Base-by-base conservation (phyloP, 129 eudicot genomes). In the Centaurea solstitialis region DNA sequence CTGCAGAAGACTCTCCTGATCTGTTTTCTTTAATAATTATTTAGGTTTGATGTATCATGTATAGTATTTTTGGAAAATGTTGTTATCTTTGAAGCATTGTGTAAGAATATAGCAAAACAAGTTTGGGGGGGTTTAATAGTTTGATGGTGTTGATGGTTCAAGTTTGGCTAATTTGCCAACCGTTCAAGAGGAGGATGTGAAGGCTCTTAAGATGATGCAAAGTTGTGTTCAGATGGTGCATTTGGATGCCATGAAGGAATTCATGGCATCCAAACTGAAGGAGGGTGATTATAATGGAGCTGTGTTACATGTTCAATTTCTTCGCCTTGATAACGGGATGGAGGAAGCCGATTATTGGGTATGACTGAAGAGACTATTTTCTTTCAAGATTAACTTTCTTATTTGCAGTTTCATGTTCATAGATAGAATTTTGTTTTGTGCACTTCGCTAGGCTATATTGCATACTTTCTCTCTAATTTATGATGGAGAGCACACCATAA, bases 291-390 rank as follows among this genome's bases (percentile, higher is more conserved):
- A 77, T 66, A 87, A 88, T 81, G 92, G 89, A 79, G 91, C 87
- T n/a, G n/a, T 88, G 80, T 87, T 88, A 4, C 97, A 85, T 87
- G 68, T 92, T 64, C 90, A 90, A 9, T 95, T 86, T 92, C 97
- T 95, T 85, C 93, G 78, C 72, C 79, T 92, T 77, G 87, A 84
- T 80, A 80, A 83, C 80, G 97, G 94, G 53, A 83, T 95, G 20
- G 90, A 93, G 81, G 97, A 95, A 82, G 79, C 81, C 18, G 90
- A 93, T 77, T 95, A 95, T 84, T 90, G 99, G n/a, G 99, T 95
- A 89, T 72, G 90, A 6, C n/a, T 35, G 24, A 73, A 81, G 57
- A 74, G 50, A 20, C 53, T 35, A 15, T 66, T 74, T 81, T 30
- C 67, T 66, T 73, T 75, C 67, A 67, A 13, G 41, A 67, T 45